Base-by-base conservation (phyloP, 208 protist genomes). In the Leishmania turanica region DNA sequence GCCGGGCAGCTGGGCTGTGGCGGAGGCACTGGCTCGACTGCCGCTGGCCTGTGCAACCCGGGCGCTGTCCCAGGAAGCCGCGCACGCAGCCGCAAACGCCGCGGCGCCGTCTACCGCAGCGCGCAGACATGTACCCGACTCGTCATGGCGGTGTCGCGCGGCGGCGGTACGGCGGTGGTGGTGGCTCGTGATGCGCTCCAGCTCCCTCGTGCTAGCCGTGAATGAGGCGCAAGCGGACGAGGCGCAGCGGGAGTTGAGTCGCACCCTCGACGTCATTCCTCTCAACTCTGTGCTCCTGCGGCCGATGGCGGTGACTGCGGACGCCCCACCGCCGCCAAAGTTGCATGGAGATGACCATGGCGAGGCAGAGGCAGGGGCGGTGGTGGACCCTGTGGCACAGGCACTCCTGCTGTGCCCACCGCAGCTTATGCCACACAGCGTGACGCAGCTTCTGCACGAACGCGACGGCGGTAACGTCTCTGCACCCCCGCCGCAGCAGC, bases 121-220 rank as follows among this genome's bases (percentile, higher is more conserved):
- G 40, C 17, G 1, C n/a, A 5, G 49, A 47, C 19, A 17, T 1
- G 40, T 45, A 15, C 40, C 19, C 37, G 66, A 54, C 66, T 56
- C 3, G 75, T 56, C 7, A 27, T 51, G 34, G 47, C 45, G 51
- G 37, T 7, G 79, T 27, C 21, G 56, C 34, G 21, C 31, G 62
- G 40, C 64, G 37, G 42, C 68, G 76, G 75, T 69, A 66, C 82
- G 82, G 78, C 76, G 78, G 74, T 89, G 83, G 86, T 90, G 87
- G 87, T 78, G 84, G 82, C 78, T 87, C 65, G 70, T 86, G 45
- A 71, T 90, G 79, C 83, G 82, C 49, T 84, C 75, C 37, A 80
- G 86, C 62, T 75, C 72, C 4, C 77, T 90, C 27, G 87, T 90
- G 21, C 68, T 77, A 8, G 77, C 74, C 17, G 78, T 90, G 42